A percentile compares a stretch with the other conserved stretches of the same genome.
These are phyloP conservation scores for Nasturtium officinale DNA, from an alignment of 345 rosid genomes.

Conservation along the genomic window DNA sequence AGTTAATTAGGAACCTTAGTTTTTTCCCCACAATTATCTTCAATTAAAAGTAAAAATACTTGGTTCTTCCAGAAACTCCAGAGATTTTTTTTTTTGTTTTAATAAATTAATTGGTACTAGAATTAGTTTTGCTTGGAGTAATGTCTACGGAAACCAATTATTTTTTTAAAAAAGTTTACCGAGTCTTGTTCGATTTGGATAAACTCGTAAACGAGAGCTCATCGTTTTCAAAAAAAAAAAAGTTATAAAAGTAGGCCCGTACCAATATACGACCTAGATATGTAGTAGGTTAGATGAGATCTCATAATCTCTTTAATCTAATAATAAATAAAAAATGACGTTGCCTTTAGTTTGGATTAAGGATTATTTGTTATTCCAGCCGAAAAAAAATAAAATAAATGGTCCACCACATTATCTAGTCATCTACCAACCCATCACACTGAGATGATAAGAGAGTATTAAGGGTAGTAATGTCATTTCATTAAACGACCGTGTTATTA, in stretches of 20 bases:
- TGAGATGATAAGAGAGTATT: constrained; percentile 37
- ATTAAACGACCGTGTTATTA: neutral
- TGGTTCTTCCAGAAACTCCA: neutral
- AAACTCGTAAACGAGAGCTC: constrained; percentile 33
- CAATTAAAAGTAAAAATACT: neutral
- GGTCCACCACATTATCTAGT: constrained; percentile 44
- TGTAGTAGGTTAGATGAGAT: constrained; percentile 43
- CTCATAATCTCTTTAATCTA: constrained; percentile 24
- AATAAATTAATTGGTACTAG: neutral
- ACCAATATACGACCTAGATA: constrained; percentile 41
- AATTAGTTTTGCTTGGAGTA: neutral
- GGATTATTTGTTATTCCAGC: constrained; percentile 18
- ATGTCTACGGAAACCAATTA: neutral
- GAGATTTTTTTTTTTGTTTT: too few relatives aligned
- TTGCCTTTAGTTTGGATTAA: constrained; percentile 24
- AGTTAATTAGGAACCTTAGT: neutral
- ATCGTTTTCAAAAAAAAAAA: neutral
- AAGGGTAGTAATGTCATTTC: constrained; percentile 29
- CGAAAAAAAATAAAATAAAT: constrained; percentile 4
- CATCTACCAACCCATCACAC: constrained; percentile 38
- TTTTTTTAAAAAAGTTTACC: neutral
- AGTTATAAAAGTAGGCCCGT: constrained; percentile 27
- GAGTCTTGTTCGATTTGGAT: constrained; percentile 10
- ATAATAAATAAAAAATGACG: constrained; percentile 12
- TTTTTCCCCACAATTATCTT: too few relatives aligned